A percentile compares a stretch with the other conserved stretches of the same genome.
Evolutionary conservation across 495 filamentous ascomycete genomes (phyloP).

Genomic region (Trichoderma erinaceum): DNA sequence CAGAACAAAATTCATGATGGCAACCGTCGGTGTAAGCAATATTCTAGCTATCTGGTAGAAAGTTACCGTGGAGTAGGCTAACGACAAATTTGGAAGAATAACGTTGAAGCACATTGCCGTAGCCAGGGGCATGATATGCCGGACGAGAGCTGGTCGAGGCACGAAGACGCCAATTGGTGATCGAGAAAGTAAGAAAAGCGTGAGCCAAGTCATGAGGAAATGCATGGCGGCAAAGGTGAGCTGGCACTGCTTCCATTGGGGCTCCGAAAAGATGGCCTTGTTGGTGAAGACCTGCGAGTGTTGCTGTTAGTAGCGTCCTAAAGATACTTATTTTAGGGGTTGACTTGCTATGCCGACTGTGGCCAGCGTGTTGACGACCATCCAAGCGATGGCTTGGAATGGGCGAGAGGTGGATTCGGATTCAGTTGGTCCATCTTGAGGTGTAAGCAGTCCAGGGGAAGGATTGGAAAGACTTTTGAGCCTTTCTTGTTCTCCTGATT

Average conservation of each 20-base stretch:
- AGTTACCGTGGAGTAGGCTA: constrained; percentile 64
- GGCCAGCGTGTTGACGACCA: constrained; percentile 52
- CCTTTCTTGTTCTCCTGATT: neutral
- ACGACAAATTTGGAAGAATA: constrained; percentile 66
- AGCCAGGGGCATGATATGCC: constrained; percentile 57
- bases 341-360: constrained; percentile 54
- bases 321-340: neutral
- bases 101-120: constrained; percentile 66
- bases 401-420: neutral
- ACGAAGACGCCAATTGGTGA: constrained; percentile 56
- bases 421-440: neutral
- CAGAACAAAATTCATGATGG: constrained; percentile 59
- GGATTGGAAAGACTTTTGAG: neutral
- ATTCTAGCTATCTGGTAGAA: constrained; percentile 72
- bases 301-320: constrained; percentile 9
- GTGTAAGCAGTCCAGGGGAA: neutral
- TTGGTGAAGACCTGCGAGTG: constrained; percentile 64
- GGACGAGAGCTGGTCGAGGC: constrained; percentile 47
- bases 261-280: constrained; percentile 66
- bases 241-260: constrained; percentile 58
- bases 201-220: constrained; percentile 63
- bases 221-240: constrained; percentile 67
- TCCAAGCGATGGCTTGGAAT: constrained; percentile 42
- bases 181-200: constrained; percentile 58
- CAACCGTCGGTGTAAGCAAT: constrained; percentile 63